Evolutionary conservation across 306 rosid genomes (phyloP), one percentile per base, ranked within the genome.

Genomic region (Cucurbita ficifolia): DNA sequence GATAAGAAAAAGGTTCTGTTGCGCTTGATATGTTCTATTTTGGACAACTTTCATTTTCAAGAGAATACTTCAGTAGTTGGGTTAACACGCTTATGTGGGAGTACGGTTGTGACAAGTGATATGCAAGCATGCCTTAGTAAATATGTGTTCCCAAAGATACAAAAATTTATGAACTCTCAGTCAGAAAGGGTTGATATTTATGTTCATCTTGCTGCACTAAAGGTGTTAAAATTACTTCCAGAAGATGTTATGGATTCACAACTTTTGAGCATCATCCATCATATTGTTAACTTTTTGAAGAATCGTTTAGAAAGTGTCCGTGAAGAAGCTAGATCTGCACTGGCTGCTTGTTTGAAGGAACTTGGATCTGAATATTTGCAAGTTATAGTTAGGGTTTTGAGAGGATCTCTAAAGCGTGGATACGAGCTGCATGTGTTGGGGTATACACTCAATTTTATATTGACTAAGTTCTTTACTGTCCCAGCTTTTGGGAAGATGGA

Each of bases 371-470:
- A 87, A 77, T 94, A 80, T 83, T 83, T 94, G 78, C 98, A 88
- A 80, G 86, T 90, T 72, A 69, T 90, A 74, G 86, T 94, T 79
- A 84, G 74, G 82, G 94, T 85, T 67, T 74, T 90, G 88, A 88
- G 81, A 76, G 77, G 87, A 50, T 87, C 90, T 46, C 81, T 94
- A 75, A 94, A 86, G 81, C 84, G 96, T 72, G 98, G 98, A 75
- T 94, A 75, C 65, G 98, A 94, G 84, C 80, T 94, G 79, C 98
- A 94, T 72, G 98, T 94, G 73, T 80, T 94, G 80, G 98, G 96
- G 38, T 90, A 90, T 84, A 86, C 97, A 4, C 86, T 94, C 46
- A 81, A 94, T 86, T 87, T 82, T 78, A 81, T 94, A 80, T 84
- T 90, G 81, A 82, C 87, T 4, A 90, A 94, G 87, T 84, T 90